phyloP scores from a whole-genome alignment of 2,329 filamentous ascomycete genomes.

The Ophiostoma ips region DNA sequence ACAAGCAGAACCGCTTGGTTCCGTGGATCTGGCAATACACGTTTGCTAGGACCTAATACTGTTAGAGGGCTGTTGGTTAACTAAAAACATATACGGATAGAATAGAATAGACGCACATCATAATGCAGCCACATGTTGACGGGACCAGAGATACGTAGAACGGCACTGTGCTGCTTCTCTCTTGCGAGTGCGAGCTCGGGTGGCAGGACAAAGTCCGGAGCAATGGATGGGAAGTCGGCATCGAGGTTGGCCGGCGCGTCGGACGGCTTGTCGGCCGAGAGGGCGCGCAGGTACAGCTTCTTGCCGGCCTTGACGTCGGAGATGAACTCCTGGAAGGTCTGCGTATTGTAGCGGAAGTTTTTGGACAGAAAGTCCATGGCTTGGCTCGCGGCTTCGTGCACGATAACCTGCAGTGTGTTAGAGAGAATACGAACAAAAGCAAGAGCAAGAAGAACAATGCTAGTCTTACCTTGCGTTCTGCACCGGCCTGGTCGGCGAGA shows the following conservation, averaged over 20 bases:
- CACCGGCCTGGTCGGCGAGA: conserved; percentile 47
- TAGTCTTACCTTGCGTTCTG: conserved; percentile 44
- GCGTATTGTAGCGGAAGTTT: conserved; percentile 66
- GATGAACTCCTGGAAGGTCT: conserved; percentile 53
- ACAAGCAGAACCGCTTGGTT: conserved; percentile 59
- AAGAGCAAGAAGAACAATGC: too few relatives aligned
- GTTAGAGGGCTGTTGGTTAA: background rate
- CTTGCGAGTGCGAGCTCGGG: conserved; percentile 41
- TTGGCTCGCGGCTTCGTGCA: conserved; percentile 53
- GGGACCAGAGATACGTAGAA: conserved; percentile 63
- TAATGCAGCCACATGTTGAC: conserved; percentile 88
- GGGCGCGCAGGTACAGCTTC: conserved; percentile 62
- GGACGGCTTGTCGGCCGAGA: conserved; percentile 55
- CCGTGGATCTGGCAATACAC: conserved; percentile 69
- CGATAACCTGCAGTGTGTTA: too few relatives aligned
- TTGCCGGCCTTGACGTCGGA: conserved; percentile 42
- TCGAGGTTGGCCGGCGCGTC: conserved; percentile 55
- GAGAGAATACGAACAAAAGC: too few relatives aligned
- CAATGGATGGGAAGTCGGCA: conserved; percentile 57
- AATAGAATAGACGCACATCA: conserved; percentile 39
- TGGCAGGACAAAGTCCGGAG: conserved; percentile 57
- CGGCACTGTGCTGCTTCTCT: conserved; percentile 60
- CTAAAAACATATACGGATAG: too few relatives aligned
- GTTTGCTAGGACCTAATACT: conserved; percentile 63
- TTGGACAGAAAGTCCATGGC: conserved; percentile 72